Base-by-base conservation (phyloP, 2,329 filamentous ascomycete genomes). In the Tolypocladium amazonense region DNA sequence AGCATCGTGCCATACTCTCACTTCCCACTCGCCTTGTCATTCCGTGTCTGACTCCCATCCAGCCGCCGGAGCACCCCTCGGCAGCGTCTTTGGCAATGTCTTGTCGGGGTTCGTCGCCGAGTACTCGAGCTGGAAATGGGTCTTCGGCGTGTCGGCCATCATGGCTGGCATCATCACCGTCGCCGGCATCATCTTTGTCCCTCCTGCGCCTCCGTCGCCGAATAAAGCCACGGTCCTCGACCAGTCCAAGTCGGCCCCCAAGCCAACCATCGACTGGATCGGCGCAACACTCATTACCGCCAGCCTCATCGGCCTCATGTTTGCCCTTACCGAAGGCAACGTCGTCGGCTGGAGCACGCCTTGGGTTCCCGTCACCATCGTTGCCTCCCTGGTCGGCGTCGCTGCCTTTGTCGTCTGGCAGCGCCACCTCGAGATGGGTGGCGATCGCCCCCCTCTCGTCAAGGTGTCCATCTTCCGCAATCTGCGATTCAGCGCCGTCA, bases 311-410 rank as follows among this genome's bases (percentile, higher is more conserved):
- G 79, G 83, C 0, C 76, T 90, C 12, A 76, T 89, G 41, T 87
- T 89, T 61, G 83, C 85, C 0, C 74, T 90, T 35, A 88, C 87
- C 0, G 82, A 89, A 67, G 87, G 87, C 25, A 88, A 88, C 63
- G 82, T 87, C 0, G 82, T 86, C 1, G 87, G 87, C 6, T 90
- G 87, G 87, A 69, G 72, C 9, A 83, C 80, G 0, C 78, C 85
- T 0, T 89, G 84, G 81, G 77, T 89, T 6, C 79, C 82, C 0
- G 75, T 77, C 2, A 71, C 88, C 20, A 82, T 88, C 41, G 81
- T 83, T 3, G 71, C 86, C 4, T 80, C 85, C 0, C 20, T 87
- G 12, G 62, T 85, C 6, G 73, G 88, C 18, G 73, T 89, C 4
- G 74, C 71, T 4, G 70, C 75, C 1, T 88, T 89, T 65, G 78